A percentile compares a stretch with the other conserved stretches of the same genome.
Conservation (phyloP, 495 filamentous ascomycete species). For the Aspergillus sclerotioniger region DNA sequence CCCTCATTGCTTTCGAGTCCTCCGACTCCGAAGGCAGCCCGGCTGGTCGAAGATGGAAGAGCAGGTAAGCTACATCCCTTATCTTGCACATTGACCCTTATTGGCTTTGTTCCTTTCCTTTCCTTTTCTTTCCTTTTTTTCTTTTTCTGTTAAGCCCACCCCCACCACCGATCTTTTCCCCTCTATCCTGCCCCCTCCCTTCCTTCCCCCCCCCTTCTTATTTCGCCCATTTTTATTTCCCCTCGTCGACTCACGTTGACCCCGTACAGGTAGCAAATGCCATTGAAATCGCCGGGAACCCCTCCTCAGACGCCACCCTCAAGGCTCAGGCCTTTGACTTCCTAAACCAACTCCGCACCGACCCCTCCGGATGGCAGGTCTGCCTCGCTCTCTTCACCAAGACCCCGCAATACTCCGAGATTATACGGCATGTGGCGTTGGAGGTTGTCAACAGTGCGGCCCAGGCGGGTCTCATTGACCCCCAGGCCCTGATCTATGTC, state of each 20-base stretch:
- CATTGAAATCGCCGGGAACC: slow-evolving; percentile 86
- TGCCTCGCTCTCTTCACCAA: slow-evolving; percentile 82
- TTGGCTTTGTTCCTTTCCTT: slow-evolving; percentile 2
- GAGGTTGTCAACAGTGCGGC: slow-evolving; percentile 92
- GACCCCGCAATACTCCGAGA: slow-evolving; percentile 72
- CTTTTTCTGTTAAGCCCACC: slow-evolving; percentile 13
- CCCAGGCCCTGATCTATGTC: slow-evolving; percentile 63
- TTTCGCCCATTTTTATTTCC: slow-evolving; percentile 7
- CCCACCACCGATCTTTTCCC: slow-evolving; percentile 15
- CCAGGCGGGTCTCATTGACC: slow-evolving; percentile 67
- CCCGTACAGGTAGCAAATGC: slow-evolving; percentile 75
- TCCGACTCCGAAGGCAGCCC: slow-evolving; percentile 36
- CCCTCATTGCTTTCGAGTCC: slow-evolving; percentile 24
- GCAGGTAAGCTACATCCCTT: slow-evolving; percentile 36
- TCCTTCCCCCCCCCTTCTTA: slow-evolving; percentile 22
- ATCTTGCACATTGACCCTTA: not conserved
- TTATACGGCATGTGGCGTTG: slow-evolving; percentile 82
- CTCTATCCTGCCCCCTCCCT: not conserved
- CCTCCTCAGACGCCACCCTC: slow-evolving; percentile 66
- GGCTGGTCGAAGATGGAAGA: slow-evolving; percentile 52
- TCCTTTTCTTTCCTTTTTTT: slow-evolving; percentile 3
- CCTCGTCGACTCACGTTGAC: slow-evolving; percentile 10
- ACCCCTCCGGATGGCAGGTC: slow-evolving; percentile 80
- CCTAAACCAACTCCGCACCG: slow-evolving; percentile 73
- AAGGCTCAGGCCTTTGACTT: slow-evolving; percentile 86